Base-by-base conservation (phyloP, 306 rosid species). In the Hippophae tibetana region DNA sequence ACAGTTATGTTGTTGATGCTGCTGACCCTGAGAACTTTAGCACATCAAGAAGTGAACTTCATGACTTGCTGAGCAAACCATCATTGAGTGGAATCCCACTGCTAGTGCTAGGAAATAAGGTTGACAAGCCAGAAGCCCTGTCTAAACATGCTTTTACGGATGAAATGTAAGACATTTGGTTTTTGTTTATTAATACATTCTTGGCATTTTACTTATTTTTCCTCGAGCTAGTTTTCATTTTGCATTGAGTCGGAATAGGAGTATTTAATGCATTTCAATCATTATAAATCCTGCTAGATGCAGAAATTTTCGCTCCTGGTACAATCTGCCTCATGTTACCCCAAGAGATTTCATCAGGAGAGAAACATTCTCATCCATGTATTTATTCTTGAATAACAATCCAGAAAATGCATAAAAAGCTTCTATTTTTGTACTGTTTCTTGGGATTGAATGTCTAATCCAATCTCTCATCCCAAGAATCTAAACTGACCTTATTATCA, bases 1-100 rank as follows among this genome's bases (percentile, higher is more conserved):
- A 72, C 81, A 89, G 96, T 55, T 89, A 89, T 64, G 96, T 89
- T 64, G 95, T 89, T 69, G 96, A 89, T 85, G 96, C 90, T 58
- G 96, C 96, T 31, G 94, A 89, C 78, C 85, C 83, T 12, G 95
- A 89, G 62, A 89, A 83, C 63, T 78, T 89, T 65, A 73, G 73
- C 72, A 79, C 69, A 60, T 89, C 96, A 55, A 85, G 50, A 74
- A 78, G 89, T 47, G 96, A 89, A 64, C 96, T 89, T 69, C 96
- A 83, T 74, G 96, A 89, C 77, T 72, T 85, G 67, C 69, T 85
- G 79, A 81, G 89, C 73, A 85, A 83, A 72, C 74, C 86, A 26
- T 89, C 95, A 67, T 74, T 85, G 76, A 85, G 57, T 55, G 94
- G 95, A 40, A 89, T 89, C 69, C 96, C 96, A 7, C 62, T 89